Conservation (phyloP, 2,329 filamentous ascomycete species). For the Apiospora pterosperma region DNA sequence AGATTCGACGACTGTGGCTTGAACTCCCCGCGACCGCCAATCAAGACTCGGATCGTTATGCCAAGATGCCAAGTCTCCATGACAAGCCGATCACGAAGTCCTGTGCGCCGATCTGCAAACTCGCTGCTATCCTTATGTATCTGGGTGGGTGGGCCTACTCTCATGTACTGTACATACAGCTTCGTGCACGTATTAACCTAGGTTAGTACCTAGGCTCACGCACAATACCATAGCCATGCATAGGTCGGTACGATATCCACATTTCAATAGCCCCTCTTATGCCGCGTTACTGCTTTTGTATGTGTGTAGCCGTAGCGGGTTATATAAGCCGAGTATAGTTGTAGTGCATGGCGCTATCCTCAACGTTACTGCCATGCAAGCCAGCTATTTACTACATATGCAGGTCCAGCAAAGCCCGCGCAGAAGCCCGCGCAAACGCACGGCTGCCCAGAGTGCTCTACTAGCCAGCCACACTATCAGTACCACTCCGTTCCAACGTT, state of each 20-base stretch:
- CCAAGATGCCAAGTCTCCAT: background rate
- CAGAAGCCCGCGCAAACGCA: background rate
- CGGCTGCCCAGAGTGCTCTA: background rate
- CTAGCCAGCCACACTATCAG: background rate
- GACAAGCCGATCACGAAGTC: background rate
- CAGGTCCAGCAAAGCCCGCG: background rate
- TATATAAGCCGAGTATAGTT: background rate
- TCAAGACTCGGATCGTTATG: background rate
- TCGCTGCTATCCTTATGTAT: too few relatives aligned
- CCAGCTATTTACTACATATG: constrained; percentile 1
- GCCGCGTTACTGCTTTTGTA: background rate
- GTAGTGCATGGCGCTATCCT: background rate
- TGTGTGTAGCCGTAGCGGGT: background rate
- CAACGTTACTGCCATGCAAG: constrained; percentile 1
- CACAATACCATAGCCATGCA: background rate
- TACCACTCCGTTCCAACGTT: background rate
- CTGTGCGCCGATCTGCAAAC: background rate
- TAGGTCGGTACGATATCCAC: background rate
- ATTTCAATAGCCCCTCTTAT: background rate
- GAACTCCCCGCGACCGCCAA: background rate
- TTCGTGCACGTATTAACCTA: too few relatives aligned
- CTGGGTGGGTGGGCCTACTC: too few relatives aligned
- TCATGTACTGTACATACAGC: background rate
- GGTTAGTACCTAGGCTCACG: too few relatives aligned
- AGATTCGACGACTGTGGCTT: background rate